Percentiles rank a stretch among this genome's conserved stretches.
Evolutionary conservation across 345 rosid species (phyloP).

Genomic region (Citrus trifoliata): DNA sequence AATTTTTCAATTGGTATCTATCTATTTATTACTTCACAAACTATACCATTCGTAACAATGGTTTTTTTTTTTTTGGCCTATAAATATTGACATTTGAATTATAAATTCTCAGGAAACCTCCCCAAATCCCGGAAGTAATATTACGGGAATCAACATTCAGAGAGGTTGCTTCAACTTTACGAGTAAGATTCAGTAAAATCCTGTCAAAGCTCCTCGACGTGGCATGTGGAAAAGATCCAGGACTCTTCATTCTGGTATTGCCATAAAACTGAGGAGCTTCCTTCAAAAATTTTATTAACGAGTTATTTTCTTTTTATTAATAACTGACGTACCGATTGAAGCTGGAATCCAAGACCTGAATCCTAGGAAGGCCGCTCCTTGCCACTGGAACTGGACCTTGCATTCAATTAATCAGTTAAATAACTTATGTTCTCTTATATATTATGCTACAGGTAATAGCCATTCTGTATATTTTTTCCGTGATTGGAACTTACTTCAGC

Average conservation of each 20-base stretch:
- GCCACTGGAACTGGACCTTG: not conserved
- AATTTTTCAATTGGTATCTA: conserved; percentile 56
- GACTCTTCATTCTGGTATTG: conserved; percentile 54
- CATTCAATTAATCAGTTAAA: no score
- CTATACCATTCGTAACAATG: not conserved
- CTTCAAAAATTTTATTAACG: not conserved
- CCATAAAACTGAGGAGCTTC: not conserved
- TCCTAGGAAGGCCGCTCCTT: not conserved
- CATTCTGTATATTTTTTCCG: conserved; percentile 56
- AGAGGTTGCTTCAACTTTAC: conserved; percentile 41
- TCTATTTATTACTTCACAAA: not conserved
- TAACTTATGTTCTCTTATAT: not conserved
- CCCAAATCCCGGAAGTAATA: conserved; percentile 40
- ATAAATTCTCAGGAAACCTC: conserved; percentile 47
- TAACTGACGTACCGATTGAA: no score
- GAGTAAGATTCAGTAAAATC: conserved; percentile 39
- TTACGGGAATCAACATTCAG: conserved; percentile 40
- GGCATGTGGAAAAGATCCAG: conserved; percentile 65
- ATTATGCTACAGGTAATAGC: conserved; percentile 35
- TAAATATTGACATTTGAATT: not conserved
- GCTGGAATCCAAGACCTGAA: no score
- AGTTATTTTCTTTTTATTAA: not conserved
- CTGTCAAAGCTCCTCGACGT: conserved; percentile 44
- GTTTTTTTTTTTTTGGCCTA: no score
- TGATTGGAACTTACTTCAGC: conserved; percentile 68